Evolutionary conservation across 495 filamentous ascomycete genomes (phyloP).

Genomic region (Durotheca rogersii): DNA sequence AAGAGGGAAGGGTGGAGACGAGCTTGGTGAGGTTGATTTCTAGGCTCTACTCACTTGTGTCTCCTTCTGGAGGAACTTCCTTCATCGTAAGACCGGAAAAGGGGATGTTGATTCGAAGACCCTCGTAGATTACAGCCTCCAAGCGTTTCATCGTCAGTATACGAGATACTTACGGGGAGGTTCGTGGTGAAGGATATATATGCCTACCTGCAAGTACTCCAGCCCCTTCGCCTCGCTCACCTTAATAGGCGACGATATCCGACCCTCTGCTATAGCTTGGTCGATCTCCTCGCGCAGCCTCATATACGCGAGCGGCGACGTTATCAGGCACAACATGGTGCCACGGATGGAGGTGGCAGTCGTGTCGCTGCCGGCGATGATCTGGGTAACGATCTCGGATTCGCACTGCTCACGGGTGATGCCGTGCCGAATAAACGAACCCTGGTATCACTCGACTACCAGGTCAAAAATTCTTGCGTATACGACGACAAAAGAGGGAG

Average conservation of each 20-base stretch:
- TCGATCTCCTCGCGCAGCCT: slow-evolving; percentile 60
- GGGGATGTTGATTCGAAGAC: slow-evolving; percentile 43
- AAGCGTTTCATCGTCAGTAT: slow-evolving; percentile 24
- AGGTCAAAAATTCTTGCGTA: too few species aligned
- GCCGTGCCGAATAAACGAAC: slow-evolving; percentile 46
- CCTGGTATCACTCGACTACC: slow-evolving; percentile 13
- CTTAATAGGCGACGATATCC: slow-evolving; percentile 36
- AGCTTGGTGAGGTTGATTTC: too few species aligned
- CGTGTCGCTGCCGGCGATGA: slow-evolving; percentile 51
- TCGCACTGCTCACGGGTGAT: slow-evolving; percentile 41
- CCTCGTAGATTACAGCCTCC: slow-evolving; percentile 45
- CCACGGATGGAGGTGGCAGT: slow-evolving; percentile 59
- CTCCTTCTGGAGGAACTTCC: slow-evolving; percentile 43
- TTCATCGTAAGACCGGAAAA: slow-evolving; percentile 49
- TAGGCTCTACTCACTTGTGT: slow-evolving; percentile 16
- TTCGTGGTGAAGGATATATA: slow-evolving; percentile 7
- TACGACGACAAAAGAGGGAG: not conserved
- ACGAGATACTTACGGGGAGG: slow-evolving; percentile 2
- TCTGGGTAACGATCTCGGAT: slow-evolving; percentile 44
- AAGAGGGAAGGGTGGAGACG: too few species aligned
- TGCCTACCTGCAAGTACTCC: slow-evolving; percentile 43
- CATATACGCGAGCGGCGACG: slow-evolving; percentile 45
- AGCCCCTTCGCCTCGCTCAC: slow-evolving; percentile 41
- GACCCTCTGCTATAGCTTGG: slow-evolving; percentile 30
- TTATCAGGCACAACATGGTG: slow-evolving; percentile 52